Evolutionary conservation across 495 filamentous ascomycete species (phyloP).

Genomic region (Annulohypoxylon bovei): DNA sequence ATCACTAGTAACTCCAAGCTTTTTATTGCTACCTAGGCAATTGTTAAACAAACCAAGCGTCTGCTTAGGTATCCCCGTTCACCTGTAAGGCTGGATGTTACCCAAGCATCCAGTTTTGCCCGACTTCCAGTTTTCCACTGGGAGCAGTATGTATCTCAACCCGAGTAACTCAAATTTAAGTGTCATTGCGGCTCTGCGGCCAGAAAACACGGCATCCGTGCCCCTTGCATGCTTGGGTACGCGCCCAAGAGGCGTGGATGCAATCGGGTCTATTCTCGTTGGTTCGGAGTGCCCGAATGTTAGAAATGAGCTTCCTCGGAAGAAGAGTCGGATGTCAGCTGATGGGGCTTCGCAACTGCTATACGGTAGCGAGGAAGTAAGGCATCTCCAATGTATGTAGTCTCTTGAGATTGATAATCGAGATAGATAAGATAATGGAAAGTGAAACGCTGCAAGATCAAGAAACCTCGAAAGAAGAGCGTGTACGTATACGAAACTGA

Average conservation of each 20-base stretch:
- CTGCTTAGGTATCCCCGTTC: neutral
- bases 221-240: conserved; percentile 12
- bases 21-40: neutral
- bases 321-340: neutral
- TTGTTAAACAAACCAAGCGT: too few species aligned
- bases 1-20: neutral
- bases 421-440: neutral
- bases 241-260: neutral
- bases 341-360: neutral
- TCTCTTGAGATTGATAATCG: neutral
- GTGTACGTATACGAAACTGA: neutral
- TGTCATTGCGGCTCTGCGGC: conserved; percentile 26
- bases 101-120: neutral
- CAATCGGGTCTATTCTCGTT: neutral
- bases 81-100: neutral
- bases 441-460: neutral
- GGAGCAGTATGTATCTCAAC: neutral
- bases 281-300: neutral
- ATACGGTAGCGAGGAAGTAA: neutral
- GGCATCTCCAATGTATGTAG: neutral
- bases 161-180: neutral
- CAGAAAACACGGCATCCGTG: neutral
- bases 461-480: neutral
- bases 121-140: neutral
- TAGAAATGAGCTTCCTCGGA: neutral